Base-by-base conservation (phyloP, 352 stramenopile genomes). In the Thalassiosira mediterranea region DNA sequence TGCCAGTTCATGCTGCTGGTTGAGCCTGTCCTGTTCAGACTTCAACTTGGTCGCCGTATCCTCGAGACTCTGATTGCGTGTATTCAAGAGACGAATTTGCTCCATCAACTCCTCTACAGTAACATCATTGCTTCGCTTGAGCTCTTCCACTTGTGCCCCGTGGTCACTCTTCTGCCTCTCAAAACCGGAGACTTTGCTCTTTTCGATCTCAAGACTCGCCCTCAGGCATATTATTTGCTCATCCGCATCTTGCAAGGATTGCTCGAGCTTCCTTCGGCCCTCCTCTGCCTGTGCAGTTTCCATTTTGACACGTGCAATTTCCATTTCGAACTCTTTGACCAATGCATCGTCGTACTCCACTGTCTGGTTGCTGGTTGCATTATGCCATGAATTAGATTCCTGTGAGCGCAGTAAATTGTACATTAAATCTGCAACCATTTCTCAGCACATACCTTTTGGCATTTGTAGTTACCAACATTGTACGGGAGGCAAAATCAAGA, bases 401-500 rank as follows among this genome's bases (percentile, higher is more conserved):
- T n/a, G n/a, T n/a, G n/a, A n/a, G n/a, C n/a, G n/a, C n/a, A n/a
- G n/a, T n/a, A n/a, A n/a, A n/a, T n/a, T n/a, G n/a, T n/a, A n/a
- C n/a, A n/a, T n/a, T n/a, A n/a, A n/a, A n/a, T n/a, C n/a, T n/a
- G n/a, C n/a, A n/a, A n/a, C n/a, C n/a, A n/a, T n/a, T n/a, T n/a
- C n/a, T n/a, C n/a, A n/a, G n/a, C n/a, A n/a, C n/a, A n/a, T n/a
- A n/a, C n/a, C 40, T 84, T 21, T 92, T 83, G 3, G 95, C 88
- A 52, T 92, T 91, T 32, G 95, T 97, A 42, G 91, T 93, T 7
- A 98, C 90, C n/a, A 95, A 79, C 64, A 96, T 96, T 1, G 96
- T 96, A 23, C 95, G 89, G 40, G 83, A 91, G 1, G 95, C 96
- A 89, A 98, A 98, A 83, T 98, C 96, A 37, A 98, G 89, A 52